Percentiles rank a stretch among this genome's conserved stretches.
Conservation (phyloP, 257 asterid species). For the Mitragyna speciosa region DNA sequence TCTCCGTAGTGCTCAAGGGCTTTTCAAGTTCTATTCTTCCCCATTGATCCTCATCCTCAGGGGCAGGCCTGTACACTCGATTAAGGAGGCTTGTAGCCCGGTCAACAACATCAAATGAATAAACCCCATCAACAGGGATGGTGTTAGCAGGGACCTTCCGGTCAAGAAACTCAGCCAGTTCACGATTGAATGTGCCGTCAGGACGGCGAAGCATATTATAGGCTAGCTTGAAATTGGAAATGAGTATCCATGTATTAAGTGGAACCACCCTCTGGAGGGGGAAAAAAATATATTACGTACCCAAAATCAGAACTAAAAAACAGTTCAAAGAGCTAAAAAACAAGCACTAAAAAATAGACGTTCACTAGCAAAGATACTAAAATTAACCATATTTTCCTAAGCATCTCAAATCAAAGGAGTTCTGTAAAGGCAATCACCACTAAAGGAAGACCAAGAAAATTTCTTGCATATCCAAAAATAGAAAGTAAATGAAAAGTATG, state of each 20-base stretch:
- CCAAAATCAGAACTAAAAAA: not conserved
- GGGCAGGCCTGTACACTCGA: slow-evolving; percentile 40
- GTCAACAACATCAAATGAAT: slow-evolving; percentile 45
- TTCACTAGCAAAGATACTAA: not conserved
- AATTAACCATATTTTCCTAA: not conserved
- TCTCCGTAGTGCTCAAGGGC: slow-evolving; percentile 38
- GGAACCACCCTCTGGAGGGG: slow-evolving; percentile 51
- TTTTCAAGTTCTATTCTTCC: slow-evolving; percentile 43
- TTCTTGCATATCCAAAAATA: slow-evolving; percentile 6
- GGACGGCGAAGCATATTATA: slow-evolving; percentile 49
- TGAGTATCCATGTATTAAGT: slow-evolving; percentile 47
- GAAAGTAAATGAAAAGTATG: slow-evolving; percentile 10
- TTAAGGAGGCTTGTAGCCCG: slow-evolving; percentile 32
- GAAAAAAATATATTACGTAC: not conserved
- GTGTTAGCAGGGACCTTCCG: slow-evolving; percentile 37
- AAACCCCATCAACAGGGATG: slow-evolving; percentile 47
- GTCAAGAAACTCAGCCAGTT: slow-evolving; percentile 48
- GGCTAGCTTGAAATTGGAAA: slow-evolving; percentile 47
- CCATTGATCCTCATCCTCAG: slow-evolving; percentile 31
- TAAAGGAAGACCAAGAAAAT: slow-evolving; percentile 7
- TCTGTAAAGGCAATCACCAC: slow-evolving; percentile 13
- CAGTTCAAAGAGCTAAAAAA: not conserved
- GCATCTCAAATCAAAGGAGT: not conserved
- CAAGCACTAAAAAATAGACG: not conserved
- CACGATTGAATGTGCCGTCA: slow-evolving; percentile 50